Percentiles rank a stretch among this genome's conserved stretches.
These are phyloP conservation scores for Tylopilus felleus DNA, from an alignment of 768 basidiomycete genomes.

Conservation along the genomic window DNA sequence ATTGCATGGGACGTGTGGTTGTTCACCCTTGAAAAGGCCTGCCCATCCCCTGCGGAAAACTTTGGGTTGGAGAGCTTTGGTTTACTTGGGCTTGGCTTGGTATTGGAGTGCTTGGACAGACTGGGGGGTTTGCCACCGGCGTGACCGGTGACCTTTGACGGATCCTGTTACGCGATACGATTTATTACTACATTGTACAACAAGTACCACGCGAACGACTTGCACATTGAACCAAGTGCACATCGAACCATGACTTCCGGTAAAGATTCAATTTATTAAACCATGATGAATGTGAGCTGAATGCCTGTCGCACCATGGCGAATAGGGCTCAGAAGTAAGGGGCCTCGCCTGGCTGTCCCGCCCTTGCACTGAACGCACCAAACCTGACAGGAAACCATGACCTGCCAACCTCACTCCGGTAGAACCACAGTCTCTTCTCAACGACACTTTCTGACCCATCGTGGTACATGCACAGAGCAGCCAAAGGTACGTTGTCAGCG, in stretches of 20 bases:
- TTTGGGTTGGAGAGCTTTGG: slow-evolving; percentile 67
- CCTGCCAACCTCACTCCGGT: slow-evolving; percentile 14
- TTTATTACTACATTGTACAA: no score
- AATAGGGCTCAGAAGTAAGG: slow-evolving; percentile 17
- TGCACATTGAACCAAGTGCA: neutral
- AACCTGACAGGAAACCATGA: slow-evolving; percentile 9
- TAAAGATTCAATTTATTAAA: slow-evolving; percentile 5
- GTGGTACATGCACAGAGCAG: slow-evolving; percentile 2
- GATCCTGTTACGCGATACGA: neutral
- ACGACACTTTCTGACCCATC: neutral
- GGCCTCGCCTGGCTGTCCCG: neutral
- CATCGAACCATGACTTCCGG: slow-evolving; percentile 15
- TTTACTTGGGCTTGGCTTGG: slow-evolving; percentile 54
- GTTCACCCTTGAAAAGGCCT: slow-evolving; percentile 42
- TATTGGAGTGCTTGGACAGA: slow-evolving; percentile 57
- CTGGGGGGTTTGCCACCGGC: slow-evolving; percentile 28
- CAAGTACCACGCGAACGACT: no score
- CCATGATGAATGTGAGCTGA: slow-evolving; percentile 3
- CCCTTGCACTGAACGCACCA: neutral
- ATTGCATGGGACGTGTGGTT: slow-evolving; percentile 64
- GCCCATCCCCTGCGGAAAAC: slow-evolving; percentile 22
- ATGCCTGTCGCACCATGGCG: neutral
- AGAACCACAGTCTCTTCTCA: neutral
- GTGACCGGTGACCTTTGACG: neutral
- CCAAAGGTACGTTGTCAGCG: slow-evolving; percentile 10